These are phyloP conservation scores for Elymus sibiricus DNA, from an alignment of 176 grass and related monocot genomes.

Conservation along the genomic window DNA sequence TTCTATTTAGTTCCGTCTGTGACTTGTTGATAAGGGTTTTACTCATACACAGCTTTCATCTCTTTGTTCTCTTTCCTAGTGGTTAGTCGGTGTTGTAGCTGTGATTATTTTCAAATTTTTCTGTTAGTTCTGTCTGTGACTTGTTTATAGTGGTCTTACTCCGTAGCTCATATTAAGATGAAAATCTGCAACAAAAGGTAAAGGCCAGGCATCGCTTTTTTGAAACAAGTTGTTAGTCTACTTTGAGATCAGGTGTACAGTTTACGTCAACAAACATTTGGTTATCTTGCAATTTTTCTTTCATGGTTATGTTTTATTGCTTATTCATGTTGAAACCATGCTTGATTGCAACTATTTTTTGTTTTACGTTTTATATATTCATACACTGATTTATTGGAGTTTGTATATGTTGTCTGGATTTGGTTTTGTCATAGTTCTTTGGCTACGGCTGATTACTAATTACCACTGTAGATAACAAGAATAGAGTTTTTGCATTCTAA, in stretches of 20 bases:
- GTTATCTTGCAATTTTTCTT: conserved; percentile 3
- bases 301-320: neutral
- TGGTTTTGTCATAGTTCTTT: neutral
- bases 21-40: neutral
- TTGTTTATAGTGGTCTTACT: neutral
- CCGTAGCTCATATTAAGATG: neutral
- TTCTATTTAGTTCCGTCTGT: neutral
- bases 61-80: neutral
- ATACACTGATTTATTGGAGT: neutral
- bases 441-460: neutral
- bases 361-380: neutral
- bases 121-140: neutral
- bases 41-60: neutral
- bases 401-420: neutral
- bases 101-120: neutral
- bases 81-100: neutral
- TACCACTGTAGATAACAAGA: conserved; percentile 53
- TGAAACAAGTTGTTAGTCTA: neutral
- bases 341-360: neutral
- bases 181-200: neutral
- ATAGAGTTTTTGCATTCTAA: conserved; percentile 82
- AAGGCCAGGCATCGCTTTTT: neutral
- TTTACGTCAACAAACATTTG: neutral
- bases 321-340: neutral
- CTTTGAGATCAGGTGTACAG: neutral